Conservation (phyloP, 164 flowering plant species). For the Hamamelis virginiana region DNA sequence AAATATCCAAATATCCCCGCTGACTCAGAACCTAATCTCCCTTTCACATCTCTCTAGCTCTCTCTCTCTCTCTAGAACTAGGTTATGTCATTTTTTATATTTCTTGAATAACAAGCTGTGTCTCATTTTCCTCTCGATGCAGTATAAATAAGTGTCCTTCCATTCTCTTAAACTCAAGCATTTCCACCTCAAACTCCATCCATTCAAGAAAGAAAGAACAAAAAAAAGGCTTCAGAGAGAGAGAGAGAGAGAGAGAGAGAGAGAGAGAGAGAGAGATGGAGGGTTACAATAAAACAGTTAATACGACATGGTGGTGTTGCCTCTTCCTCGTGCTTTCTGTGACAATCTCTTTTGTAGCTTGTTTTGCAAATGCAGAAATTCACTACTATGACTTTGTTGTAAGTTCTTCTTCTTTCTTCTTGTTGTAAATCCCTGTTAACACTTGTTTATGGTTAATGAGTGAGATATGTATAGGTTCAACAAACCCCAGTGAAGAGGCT, state of each 20-base stretch:
- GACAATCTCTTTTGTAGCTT: conserved; percentile 19
- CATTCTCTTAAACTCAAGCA: conserved; percentile 1
- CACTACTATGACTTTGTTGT: conserved; percentile 51
- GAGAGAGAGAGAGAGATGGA: conserved; percentile 22
- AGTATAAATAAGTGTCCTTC: conserved; percentile 25
- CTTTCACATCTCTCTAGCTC: background rate
- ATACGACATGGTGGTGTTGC: conserved; percentile 10
- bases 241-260: conserved; percentile 22
- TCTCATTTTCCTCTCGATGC: conserved; percentile 1
- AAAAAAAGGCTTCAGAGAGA: too few species aligned
- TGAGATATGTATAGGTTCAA: conserved; percentile 35
- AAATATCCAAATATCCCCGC: background rate
- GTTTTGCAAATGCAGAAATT: conserved; percentile 31
- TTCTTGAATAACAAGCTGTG: background rate
- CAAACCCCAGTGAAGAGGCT: conserved; percentile 54
- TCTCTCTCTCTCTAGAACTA: background rate
- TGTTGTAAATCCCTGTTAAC: background rate
- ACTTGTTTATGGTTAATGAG: background rate
- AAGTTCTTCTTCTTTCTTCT: conserved; percentile 11
- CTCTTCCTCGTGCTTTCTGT: conserved; percentile 17
- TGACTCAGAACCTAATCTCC: conserved; percentile 29
- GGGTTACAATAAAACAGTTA: conserved; percentile 7
- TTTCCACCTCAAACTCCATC: background rate
- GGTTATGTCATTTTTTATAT: too few species aligned
- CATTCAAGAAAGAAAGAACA: too few species aligned